Evolutionary conservation across 2,329 filamentous ascomycete genomes (phyloP), one percentile per base, ranked within the genome.

Genomic region (Sclerotinia glacialis): DNA sequence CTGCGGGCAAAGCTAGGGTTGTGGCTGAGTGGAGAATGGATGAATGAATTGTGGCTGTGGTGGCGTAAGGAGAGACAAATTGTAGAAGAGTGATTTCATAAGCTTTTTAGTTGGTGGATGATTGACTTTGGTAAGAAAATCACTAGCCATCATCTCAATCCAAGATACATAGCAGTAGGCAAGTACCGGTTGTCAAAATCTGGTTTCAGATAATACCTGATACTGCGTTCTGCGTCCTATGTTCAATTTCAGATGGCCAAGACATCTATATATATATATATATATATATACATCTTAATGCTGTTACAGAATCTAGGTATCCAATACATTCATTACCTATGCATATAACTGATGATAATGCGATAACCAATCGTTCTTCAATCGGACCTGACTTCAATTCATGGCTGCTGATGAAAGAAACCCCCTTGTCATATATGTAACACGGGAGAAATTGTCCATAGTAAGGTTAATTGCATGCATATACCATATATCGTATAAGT

Each of bases 21-120:
- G 63, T 46, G 50, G 37, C 49, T 46, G 21, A 21, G 61, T 21
- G 12, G 49, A 40, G 61, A 23, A 21, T 40, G 37, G 14, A 40
- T 16, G 37, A 4, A 40, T 40, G 3, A 16, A 12, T 16, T 37
- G 37, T 37, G 37, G 37, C 58, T 4, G 40, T 28, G 28, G 47
- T 64, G 61, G 61, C 47, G 61, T 64, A 64, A 2, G 60, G 60
- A 64, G 18, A 64, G 47, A 60, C 58, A 60, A 60, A 60, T 49
- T 49, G 56, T 12, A 60, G 42, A 16, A 21, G 44, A 18, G 42
- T n/a, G 44, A 60, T 60, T 64, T 42, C 34, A 64, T 40, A 42
- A 55, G 61, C 23, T n/a, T n/a, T n/a, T n/a, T n/a, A n/a, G n/a
- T n/a, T n/a, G n/a, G n/a, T n/a, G n/a, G n/a, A n/a, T n/a, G n/a